Evolutionary conservation across 1,284 basidiomycete species (phyloP).

Genomic region (Trametes hirsuta): DNA sequence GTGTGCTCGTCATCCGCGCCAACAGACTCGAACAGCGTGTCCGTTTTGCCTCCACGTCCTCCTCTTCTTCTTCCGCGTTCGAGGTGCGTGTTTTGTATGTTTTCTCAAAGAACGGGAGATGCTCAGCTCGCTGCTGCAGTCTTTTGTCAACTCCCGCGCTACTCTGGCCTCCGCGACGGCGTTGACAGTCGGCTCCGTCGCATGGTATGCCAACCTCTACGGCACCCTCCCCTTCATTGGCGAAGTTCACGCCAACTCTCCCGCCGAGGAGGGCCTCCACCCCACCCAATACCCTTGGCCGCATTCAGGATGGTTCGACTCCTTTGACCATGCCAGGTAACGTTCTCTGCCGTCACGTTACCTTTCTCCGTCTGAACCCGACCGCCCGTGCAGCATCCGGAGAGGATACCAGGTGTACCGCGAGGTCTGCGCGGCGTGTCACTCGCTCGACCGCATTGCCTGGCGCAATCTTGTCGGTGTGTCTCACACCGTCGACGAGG

Average conservation of each 20-base stretch:
- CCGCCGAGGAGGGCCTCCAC: constrained; percentile 95
- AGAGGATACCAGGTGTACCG: constrained; percentile 99
- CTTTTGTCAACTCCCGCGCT: constrained; percentile 71
- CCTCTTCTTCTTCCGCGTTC: constrained; percentile 56
- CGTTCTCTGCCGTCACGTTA: constrained; percentile 26
- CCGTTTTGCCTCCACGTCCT: constrained; percentile 68
- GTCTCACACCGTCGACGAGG: constrained; percentile 94
- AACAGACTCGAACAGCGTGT: constrained; percentile 45
- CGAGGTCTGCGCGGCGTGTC: constrained; percentile 98
- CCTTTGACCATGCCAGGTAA: constrained; percentile 94
- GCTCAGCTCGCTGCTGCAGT: constrained; percentile 32
- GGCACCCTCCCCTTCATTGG: constrained; percentile 86
- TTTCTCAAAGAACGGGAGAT: neutral
- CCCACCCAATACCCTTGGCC: constrained; percentile 89
- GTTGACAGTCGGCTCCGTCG: constrained; percentile 85
- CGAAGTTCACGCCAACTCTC: constrained; percentile 88
- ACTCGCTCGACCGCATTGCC: constrained; percentile 98
- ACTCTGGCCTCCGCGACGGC: constrained; percentile 80
- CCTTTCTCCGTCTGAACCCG: constrained; percentile 6
- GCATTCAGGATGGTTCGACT: constrained; percentile 86
- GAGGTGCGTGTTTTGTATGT: constrained; percentile 49
- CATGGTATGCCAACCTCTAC: constrained; percentile 96
- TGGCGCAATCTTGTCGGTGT: constrained; percentile 99
- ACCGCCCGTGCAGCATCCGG: constrained; percentile 72
- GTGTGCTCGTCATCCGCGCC: constrained; percentile 14